A percentile compares a stretch with the other conserved stretches of the same genome.
phyloP scores from a whole-genome alignment of 2,329 filamentous ascomycete genomes.

The Huntiella savannae region DNA sequence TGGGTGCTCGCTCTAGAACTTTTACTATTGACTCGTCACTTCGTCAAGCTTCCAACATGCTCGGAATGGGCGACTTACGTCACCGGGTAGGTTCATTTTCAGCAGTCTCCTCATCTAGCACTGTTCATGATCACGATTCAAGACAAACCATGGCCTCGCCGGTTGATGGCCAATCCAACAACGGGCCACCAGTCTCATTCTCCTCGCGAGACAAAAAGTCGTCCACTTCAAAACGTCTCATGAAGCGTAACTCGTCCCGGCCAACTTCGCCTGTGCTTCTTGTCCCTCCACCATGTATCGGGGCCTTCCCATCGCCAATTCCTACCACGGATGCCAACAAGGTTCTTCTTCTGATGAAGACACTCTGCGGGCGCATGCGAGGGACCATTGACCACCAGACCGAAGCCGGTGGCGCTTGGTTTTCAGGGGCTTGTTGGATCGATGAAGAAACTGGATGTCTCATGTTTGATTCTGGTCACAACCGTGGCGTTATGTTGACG shows the following conservation, averaged over 20 bases:
- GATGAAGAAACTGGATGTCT: constrained; percentile 57
- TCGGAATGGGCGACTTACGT: constrained; percentile 29
- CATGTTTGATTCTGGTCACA: constrained; percentile 45
- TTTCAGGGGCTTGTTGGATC: constrained; percentile 54
- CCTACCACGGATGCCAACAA: constrained; percentile 51
- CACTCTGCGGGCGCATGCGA: constrained; percentile 59
- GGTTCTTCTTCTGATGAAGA: constrained; percentile 58
- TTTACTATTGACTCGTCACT: constrained; percentile 33
- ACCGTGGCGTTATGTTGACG: constrained; percentile 5
- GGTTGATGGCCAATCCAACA: constrained; percentile 18
- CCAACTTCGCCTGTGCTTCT: constrained; percentile 36
- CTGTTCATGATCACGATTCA: constrained; percentile 28
- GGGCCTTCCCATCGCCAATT: constrained; percentile 39
- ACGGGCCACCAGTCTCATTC: constrained; percentile 12
- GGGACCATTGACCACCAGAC: constrained; percentile 56
- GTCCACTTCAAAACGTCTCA: constrained; percentile 28
- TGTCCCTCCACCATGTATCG: constrained; percentile 32
- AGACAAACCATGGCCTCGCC: constrained; percentile 21
- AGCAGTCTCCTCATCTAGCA: constrained; percentile 28
- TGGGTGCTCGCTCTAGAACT: constrained; percentile 29
- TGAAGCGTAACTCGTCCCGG: constrained; percentile 36
- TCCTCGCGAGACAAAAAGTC: constrained; percentile 23
- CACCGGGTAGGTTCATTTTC: constrained; percentile 54
- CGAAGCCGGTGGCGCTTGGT: constrained; percentile 43
- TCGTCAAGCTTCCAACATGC: constrained; percentile 26